These are phyloP conservation scores for Coprinopsis marcescibilis DNA, from an alignment of 768 basidiomycete genomes.

Conservation along the genomic window DNA sequence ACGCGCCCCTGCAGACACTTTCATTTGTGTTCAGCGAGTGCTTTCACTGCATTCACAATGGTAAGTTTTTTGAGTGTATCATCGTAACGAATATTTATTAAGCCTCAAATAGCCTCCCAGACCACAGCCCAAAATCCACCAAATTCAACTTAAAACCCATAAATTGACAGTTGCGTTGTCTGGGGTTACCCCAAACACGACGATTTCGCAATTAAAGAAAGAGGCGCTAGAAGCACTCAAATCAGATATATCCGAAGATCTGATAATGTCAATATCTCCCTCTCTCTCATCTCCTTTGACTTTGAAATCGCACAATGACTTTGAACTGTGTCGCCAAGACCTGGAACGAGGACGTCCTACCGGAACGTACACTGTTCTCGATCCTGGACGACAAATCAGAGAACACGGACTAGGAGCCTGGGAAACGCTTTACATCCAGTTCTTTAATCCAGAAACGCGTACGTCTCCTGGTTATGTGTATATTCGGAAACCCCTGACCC, in stretches of 20 bases:
- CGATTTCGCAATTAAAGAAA: constrained; percentile 53
- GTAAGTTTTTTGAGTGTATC: constrained; percentile 11
- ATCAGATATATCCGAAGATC: constrained; percentile 37
- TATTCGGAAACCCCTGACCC: too few species aligned
- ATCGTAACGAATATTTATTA: constrained; percentile 1
- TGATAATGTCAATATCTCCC: constrained; percentile 14
- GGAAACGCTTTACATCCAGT: constrained; percentile 66
- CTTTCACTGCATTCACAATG: constrained; percentile 16
- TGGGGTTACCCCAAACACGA: constrained; percentile 41
- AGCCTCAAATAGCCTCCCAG: constrained; percentile 42
- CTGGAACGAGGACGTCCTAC: constrained; percentile 49
- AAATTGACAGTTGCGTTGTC: constrained; percentile 62
- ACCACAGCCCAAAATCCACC: constrained; percentile 55
- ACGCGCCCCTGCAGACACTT: too few species aligned
- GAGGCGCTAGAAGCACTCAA: constrained; percentile 59
- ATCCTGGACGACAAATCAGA: constrained; percentile 34
- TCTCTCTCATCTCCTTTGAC: constrained; percentile 14
- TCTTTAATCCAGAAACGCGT: constrained; percentile 56
- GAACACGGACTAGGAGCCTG: constrained; percentile 54
- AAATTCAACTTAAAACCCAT: constrained; percentile 69
- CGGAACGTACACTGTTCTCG: constrained; percentile 49
- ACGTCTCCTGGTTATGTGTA: too few species aligned
- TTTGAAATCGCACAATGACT: constrained; percentile 33
- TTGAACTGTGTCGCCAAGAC: constrained; percentile 56
- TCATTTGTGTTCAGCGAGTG: too few species aligned